Evolutionary conservation across 108 stramenopile species (phyloP).

Genomic region (Cyclotella distinguenda): DNA sequence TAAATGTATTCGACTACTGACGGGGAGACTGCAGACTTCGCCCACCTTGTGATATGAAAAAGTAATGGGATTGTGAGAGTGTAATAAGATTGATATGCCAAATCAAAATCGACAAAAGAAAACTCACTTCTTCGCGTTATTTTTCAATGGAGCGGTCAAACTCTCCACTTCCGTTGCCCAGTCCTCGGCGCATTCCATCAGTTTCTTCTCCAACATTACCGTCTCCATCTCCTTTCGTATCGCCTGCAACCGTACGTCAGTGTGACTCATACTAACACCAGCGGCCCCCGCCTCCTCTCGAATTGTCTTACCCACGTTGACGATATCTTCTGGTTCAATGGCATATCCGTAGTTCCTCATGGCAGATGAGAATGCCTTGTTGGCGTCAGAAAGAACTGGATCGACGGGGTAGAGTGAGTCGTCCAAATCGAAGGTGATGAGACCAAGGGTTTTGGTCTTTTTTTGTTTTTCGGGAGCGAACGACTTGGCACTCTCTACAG

Average conservation of each 20-base stretch:
- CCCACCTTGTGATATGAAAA: constrained; percentile 61
- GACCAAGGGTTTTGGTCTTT: constrained; percentile 51
- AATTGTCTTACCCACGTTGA: constrained; percentile 61
- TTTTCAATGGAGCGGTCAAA: constrained; percentile 57
- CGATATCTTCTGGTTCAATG: constrained; percentile 72
- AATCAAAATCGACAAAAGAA: background rate
- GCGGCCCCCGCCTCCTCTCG: constrained; percentile 65
- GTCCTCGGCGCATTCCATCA: constrained; percentile 75
- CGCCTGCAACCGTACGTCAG: constrained; percentile 70
- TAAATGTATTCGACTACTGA: constrained; percentile 75
- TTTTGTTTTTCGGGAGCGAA: background rate
- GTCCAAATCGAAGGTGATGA: constrained; percentile 87
- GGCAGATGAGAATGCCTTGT: constrained; percentile 66
- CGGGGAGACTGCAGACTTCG: constrained; percentile 65
- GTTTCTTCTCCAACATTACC: constrained; percentile 65
- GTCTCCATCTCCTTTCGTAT: constrained; percentile 83
- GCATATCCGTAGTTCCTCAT: constrained; percentile 74
- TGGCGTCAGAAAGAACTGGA: constrained; percentile 73
- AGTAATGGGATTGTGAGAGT: background rate
- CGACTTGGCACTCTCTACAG: background rate
- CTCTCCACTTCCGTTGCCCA: constrained; percentile 79
- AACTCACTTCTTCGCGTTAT: constrained; percentile 64
- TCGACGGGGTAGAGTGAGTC: constrained; percentile 84
- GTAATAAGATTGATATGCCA: background rate
- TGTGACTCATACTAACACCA: constrained; percentile 75